Evolutionary conservation across 1,139 yeast genomes (phyloP), one percentile per base, ranked within the genome.

Genomic region (Zygosaccharomyces pseudobailii): DNA sequence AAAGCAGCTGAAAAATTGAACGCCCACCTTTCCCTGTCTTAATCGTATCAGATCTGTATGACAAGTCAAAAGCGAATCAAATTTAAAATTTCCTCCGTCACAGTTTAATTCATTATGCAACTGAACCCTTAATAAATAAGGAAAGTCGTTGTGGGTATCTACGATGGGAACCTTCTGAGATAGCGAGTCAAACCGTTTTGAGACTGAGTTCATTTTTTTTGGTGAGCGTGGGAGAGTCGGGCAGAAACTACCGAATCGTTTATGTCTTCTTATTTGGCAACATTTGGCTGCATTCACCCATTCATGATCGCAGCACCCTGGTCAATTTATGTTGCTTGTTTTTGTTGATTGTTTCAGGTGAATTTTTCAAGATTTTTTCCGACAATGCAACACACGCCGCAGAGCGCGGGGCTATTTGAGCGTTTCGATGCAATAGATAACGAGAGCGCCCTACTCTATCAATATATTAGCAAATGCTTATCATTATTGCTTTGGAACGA

Each of bases 111-210:
- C 75, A 50, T 74, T 70, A 52, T 73, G 76, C 10, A 73, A 62
- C 42, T 74, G 76, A 20, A 61, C 61, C 45, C 79, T 60, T 32
- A 74, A 51, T 6, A 68, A 55, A 46, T 72, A 74, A 1, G 79
- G 78, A 52, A 75, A 73, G 50, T 75, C 79, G 49, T 75, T 75
- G 50, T 75, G 80, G 1, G 78, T 72, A 52, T 75, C 80, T 3
- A 72, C 69, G 3, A 75, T 61, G 2, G 79, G 79, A 10, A 62
- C 62, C 0, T 42, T 57, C 40, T 56, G 51, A 6, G 50, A 37
- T n/a, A 69, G 55, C 22, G 47, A 40, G 1, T 59, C 58, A 38
- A 68, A 66, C 17, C 63, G 48, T 20, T 55, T 53, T 19, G 40
- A 28, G 19, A 42, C 17, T 6, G 40, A 8, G 10, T 9, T 10